Evolutionary conservation across 2,329 filamentous ascomycete species (phyloP).

Genomic region (Arthrobotrys musiformis): DNA sequence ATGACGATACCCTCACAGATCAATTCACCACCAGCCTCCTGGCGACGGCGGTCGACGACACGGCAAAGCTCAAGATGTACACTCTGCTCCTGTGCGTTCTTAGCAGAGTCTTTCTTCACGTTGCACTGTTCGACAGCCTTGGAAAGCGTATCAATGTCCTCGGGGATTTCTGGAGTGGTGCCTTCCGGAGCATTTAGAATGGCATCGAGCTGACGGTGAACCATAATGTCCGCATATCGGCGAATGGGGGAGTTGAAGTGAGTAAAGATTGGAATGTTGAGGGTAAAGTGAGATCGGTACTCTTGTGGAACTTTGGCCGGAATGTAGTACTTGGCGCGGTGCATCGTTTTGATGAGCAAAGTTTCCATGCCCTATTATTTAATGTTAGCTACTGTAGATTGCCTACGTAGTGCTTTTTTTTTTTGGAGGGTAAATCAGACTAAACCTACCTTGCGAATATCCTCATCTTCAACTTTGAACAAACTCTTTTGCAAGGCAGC

Average conservation of each 20-base stretch:
- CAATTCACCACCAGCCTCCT: slow-evolving; percentile 87
- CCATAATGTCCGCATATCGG: slow-evolving; percentile 92
- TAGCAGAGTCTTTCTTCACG: slow-evolving; percentile 98
- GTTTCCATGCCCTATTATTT: slow-evolving; percentile 85
- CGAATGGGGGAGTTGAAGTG: slow-evolving; percentile 97
- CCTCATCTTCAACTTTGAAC: slow-evolving; percentile 88
- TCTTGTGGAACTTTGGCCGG: slow-evolving; percentile 80
- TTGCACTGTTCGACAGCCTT: slow-evolving; percentile 97
- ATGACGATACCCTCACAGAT: slow-evolving; percentile 96
- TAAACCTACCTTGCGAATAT: slow-evolving; percentile 77
- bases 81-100: slow-evolving; percentile 97
- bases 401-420: background rate
- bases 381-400: slow-evolving; percentile 49
- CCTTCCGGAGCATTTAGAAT: slow-evolving; percentile 85
- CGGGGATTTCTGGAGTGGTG: slow-evolving; percentile 64
- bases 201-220: slow-evolving; percentile 92
- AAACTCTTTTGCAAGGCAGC: slow-evolving; percentile 92
- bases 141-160: slow-evolving; percentile 85
- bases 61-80: slow-evolving; percentile 98
- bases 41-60: slow-evolving; percentile 89
- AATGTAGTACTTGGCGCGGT: slow-evolving; percentile 94
- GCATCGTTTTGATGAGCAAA: slow-evolving; percentile 92
- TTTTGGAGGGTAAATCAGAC: background rate
- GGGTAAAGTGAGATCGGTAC: slow-evolving; percentile 85
- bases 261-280: slow-evolving; percentile 94